These are phyloP conservation scores for Pseudopyricularia javanii DNA, from an alignment of 2,329 filamentous ascomycete genomes.

Conservation along the genomic window DNA sequence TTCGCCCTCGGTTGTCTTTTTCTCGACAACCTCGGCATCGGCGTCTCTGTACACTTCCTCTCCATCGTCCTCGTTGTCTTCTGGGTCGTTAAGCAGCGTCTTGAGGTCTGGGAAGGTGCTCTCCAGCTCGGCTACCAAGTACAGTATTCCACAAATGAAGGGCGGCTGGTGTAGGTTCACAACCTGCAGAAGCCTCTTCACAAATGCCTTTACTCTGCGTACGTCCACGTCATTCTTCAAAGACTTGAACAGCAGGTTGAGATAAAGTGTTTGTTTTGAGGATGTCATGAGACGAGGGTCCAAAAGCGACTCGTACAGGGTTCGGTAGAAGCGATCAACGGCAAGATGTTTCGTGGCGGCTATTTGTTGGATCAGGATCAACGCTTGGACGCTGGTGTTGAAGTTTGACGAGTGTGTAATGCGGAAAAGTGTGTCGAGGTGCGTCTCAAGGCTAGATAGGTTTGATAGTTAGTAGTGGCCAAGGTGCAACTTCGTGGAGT, in stretches of 20 bases:
- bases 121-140: conserved; percentile 72
- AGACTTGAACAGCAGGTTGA: conserved; percentile 81
- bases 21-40: conserved; percentile 37
- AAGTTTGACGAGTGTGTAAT: conserved; percentile 98
- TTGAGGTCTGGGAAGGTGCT: conserved; percentile 68
- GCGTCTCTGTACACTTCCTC: conserved; percentile 42
- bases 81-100: conserved; percentile 67
- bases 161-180: conserved; percentile 81
- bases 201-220: conserved; percentile 87
- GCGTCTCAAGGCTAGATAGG: conserved; percentile 58
- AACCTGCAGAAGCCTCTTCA: conserved; percentile 83
- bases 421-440: conserved; percentile 86
- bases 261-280: conserved; percentile 89
- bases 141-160: conserved; percentile 88
- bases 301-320: conserved; percentile 85
- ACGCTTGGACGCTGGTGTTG: conserved; percentile 92
- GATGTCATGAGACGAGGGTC: conserved; percentile 81
- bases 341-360: conserved; percentile 68
- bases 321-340: conserved; percentile 86
- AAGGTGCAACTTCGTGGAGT: no score
- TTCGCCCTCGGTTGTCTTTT: conserved; percentile 46
- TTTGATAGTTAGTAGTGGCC: conserved; percentile 6
- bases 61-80: conserved; percentile 61
- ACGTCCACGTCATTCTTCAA: conserved; percentile 84
- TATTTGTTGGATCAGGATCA: conserved; percentile 90